Evolutionary conservation across 179 eudicot genomes (phyloP).

Genomic region (Silene vulgaris): DNA sequence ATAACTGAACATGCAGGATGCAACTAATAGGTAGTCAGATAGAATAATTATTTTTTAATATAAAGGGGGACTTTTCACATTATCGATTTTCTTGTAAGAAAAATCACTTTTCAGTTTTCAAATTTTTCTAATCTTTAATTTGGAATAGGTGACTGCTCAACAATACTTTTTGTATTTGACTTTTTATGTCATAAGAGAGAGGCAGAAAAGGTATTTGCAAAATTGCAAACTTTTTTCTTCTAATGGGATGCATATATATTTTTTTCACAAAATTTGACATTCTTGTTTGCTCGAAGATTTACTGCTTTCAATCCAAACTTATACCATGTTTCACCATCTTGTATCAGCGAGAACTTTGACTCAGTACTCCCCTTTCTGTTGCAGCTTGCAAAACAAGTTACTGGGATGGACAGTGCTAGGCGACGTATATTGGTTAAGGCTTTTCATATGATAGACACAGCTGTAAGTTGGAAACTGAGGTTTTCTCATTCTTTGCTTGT

Average conservation of each 20-base stretch:
- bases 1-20: too few species aligned
- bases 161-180: not conserved
- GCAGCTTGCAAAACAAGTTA: conserved; percentile 84
- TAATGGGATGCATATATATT: too few species aligned
- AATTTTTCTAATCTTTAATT: not conserved
- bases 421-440: conserved; percentile 65
- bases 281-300: too few species aligned
- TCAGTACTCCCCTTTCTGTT: not conserved
- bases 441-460: conserved; percentile 55
- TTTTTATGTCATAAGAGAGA: too few species aligned
- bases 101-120: not conserved
- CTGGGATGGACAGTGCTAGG: conserved; percentile 58
- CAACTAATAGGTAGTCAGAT: too few species aligned
- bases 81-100: not conserved
- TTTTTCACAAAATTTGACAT: too few species aligned
- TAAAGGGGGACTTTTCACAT: not conserved
- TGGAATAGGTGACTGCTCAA: not conserved
- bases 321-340: not conserved
- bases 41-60: not conserved
- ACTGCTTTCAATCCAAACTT: not conserved
- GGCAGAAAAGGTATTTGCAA: too few species aligned
- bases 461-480: conserved; percentile 41
- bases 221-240: too few species aligned
- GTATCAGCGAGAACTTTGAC: conserved; percentile 8
- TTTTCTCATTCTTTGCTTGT: not conserved